Percentiles rank a stretch among this genome's conserved stretches.
phyloP scores from a whole-genome alignment of 1,284 basidiomycete genomes.

The Vanrija sp. region DNA sequence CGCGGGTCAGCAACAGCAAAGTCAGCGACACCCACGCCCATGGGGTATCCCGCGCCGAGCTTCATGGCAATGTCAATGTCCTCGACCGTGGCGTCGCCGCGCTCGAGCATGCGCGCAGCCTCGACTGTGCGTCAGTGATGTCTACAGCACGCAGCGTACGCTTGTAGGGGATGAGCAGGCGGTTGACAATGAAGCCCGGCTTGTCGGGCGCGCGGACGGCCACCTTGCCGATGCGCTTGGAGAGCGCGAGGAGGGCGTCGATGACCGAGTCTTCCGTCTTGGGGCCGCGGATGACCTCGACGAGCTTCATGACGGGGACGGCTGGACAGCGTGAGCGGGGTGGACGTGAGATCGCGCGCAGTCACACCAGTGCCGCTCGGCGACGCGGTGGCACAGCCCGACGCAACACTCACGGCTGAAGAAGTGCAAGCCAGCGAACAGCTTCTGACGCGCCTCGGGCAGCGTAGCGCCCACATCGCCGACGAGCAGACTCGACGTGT shows the following conservation, averaged over 20 bases:
- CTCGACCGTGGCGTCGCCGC: conserved; percentile 56
- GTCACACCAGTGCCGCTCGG: too few relatives aligned
- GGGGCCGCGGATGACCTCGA: conserved; percentile 55
- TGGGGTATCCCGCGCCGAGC: conserved; percentile 55
- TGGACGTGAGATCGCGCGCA: too few relatives aligned
- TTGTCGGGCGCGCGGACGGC: conserved; percentile 58
- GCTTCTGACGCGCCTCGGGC: conserved; percentile 38
- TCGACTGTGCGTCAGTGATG: conserved; percentile 45
- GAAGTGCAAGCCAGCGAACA: conserved; percentile 57
- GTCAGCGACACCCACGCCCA: conserved; percentile 11
- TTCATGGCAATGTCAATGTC: conserved; percentile 61
- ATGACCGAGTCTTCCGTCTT: conserved; percentile 52
- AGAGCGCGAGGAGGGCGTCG: conserved; percentile 52
- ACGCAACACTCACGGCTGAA: conserved; percentile 48
- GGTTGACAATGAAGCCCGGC: conserved; percentile 56
- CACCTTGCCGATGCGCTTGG: conserved; percentile 54
- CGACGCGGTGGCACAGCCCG: too few relatives aligned
- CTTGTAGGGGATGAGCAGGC: conserved; percentile 55
- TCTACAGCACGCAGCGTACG: conserved; percentile 24
- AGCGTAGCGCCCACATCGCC: conserved; percentile 51
- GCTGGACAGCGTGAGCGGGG: too few relatives aligned
- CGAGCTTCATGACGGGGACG: conserved; percentile 56
- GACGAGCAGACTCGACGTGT: conserved; percentile 56
- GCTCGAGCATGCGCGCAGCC: conserved; percentile 57
- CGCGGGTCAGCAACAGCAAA: conserved; percentile 1